Percentiles rank a stretch among this genome's conserved stretches.
These are phyloP conservation scores for Ascocoryne sarcoides DNA, from an alignment of 2,329 filamentous ascomycete species.

Conservation along the genomic window DNA sequence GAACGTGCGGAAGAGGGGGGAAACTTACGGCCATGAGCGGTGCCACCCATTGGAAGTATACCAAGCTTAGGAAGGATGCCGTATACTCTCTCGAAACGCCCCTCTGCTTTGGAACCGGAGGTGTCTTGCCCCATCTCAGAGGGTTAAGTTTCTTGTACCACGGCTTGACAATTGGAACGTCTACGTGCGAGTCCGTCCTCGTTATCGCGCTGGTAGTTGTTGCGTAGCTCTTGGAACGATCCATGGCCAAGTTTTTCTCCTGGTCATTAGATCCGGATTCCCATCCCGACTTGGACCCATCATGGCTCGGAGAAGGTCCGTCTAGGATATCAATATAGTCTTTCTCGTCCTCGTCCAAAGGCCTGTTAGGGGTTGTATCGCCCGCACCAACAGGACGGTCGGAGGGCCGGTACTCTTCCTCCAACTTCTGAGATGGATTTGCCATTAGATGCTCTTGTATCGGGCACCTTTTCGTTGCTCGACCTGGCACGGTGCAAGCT, in stretches of 20 bases:
- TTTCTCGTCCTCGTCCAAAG: slow-evolving; percentile 15
- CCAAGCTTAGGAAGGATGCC: slow-evolving; percentile 63
- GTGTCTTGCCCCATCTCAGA: slow-evolving; percentile 47
- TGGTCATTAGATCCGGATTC: slow-evolving; percentile 1
- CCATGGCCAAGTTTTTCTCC: slow-evolving; percentile 29
- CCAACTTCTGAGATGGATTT: slow-evolving; percentile 2
- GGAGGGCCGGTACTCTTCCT: neutral
- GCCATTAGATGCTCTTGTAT: no score
- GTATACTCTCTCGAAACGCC: slow-evolving; percentile 57
- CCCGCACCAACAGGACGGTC: neutral
- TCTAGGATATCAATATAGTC: slow-evolving; percentile 19
- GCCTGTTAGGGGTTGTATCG: neutral
- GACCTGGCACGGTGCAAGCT: neutral
- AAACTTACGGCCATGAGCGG: slow-evolving; percentile 67
- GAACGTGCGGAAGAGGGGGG: neutral
- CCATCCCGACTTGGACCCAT: slow-evolving; percentile 11
- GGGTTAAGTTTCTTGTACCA: slow-evolving; percentile 59
- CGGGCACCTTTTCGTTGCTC: no score
- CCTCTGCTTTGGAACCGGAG: slow-evolving; percentile 46
- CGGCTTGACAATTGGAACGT: slow-evolving; percentile 36
- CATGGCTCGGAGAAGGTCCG: slow-evolving; percentile 14
- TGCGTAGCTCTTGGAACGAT: slow-evolving; percentile 42
- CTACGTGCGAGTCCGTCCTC: slow-evolving; percentile 30
- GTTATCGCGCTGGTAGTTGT: slow-evolving; percentile 44
- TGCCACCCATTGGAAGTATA: slow-evolving; percentile 87